Evolutionary conservation across 345 rosid species (phyloP).

Genomic region (Passiflora organensis): DNA sequence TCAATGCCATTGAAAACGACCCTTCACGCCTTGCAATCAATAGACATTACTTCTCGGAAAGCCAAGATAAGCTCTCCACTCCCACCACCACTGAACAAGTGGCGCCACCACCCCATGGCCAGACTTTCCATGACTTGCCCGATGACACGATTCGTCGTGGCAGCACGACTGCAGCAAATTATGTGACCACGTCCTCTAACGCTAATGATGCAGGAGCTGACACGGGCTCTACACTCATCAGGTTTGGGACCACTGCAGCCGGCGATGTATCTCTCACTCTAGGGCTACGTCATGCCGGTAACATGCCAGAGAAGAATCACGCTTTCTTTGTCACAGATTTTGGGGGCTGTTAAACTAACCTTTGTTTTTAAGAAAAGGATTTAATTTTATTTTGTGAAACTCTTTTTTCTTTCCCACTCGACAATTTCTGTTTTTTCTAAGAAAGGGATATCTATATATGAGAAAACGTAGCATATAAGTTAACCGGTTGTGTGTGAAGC

Average conservation of each 20-base stretch:
- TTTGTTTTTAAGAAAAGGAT: slow-evolving; percentile 3
- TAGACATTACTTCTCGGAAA: slow-evolving; percentile 45
- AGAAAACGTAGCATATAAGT: slow-evolving; percentile 20
- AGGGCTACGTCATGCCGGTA: slow-evolving; percentile 89
- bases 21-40: slow-evolving; percentile 47
- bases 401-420: too few species aligned
- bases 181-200: slow-evolving; percentile 38
- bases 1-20: slow-evolving; percentile 67
- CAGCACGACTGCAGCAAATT: slow-evolving; percentile 28
- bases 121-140: too few species aligned
- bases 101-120: too few species aligned
- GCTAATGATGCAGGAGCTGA: slow-evolving; percentile 15
- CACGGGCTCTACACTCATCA: slow-evolving; percentile 38
- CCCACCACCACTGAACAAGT: too few species aligned
- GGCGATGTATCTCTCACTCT: slow-evolving; percentile 93
- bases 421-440: slow-evolving; percentile 8
- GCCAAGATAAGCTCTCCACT: slow-evolving; percentile 36
- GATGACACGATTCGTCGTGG: slow-evolving; percentile 38
- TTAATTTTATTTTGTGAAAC: not conserved
- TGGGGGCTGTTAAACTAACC: slow-evolving; percentile 47
- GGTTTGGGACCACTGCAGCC: slow-evolving; percentile 65
- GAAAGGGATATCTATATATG: slow-evolving; percentile 16
- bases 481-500: slow-evolving; percentile 20
- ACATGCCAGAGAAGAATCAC: slow-evolving; percentile 51
- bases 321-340: slow-evolving; percentile 74